Evolutionary conservation across 176 grass and related monocot species (phyloP).

Genomic region (Oryza meridionalis): DNA sequence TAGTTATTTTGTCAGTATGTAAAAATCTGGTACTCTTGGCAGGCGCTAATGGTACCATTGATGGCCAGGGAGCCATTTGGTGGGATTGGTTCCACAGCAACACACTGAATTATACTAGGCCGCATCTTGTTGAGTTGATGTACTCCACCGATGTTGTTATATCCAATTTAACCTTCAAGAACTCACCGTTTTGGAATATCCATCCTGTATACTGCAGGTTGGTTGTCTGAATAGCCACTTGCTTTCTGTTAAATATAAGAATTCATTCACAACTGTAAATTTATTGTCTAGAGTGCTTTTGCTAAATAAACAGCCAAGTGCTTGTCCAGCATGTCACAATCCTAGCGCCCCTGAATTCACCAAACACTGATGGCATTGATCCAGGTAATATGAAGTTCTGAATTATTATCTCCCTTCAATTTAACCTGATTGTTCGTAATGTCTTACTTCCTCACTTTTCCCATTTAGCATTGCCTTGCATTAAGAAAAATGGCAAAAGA

Average conservation of each 20-base stretch:
- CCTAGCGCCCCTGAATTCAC: constrained; percentile 80
- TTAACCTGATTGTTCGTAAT: not conserved
- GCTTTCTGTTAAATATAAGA: constrained; percentile 45
- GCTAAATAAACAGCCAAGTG: constrained; percentile 84
- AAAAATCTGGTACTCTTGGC: constrained; percentile 27
- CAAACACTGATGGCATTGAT: constrained; percentile 85
- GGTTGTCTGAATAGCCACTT: constrained; percentile 43
- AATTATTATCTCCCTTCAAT: not conserved
- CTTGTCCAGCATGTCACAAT: constrained; percentile 86
- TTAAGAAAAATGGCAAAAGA: not conserved
- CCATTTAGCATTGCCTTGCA: not conserved
- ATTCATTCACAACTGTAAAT: constrained; percentile 50
- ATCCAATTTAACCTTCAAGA: constrained; percentile 89
- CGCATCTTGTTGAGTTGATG: constrained; percentile 89
- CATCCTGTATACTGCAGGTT: constrained; percentile 98
- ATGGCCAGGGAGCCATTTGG: constrained; percentile 92
- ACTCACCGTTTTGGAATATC: constrained; percentile 95
- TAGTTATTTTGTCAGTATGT: constrained; percentile 3
- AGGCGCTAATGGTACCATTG: constrained; percentile 91
- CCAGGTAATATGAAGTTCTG: constrained; percentile 62
- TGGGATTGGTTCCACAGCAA: constrained; percentile 79
- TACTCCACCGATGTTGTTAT: constrained; percentile 84
- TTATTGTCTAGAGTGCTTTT: constrained; percentile 54
- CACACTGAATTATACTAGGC: constrained; percentile 83
- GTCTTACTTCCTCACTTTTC: not conserved